Evolutionary conservation across 2,329 filamentous ascomycete genomes (phyloP), one percentile per base, ranked within the genome.

Genomic region (Penicillium sp.): DNA sequence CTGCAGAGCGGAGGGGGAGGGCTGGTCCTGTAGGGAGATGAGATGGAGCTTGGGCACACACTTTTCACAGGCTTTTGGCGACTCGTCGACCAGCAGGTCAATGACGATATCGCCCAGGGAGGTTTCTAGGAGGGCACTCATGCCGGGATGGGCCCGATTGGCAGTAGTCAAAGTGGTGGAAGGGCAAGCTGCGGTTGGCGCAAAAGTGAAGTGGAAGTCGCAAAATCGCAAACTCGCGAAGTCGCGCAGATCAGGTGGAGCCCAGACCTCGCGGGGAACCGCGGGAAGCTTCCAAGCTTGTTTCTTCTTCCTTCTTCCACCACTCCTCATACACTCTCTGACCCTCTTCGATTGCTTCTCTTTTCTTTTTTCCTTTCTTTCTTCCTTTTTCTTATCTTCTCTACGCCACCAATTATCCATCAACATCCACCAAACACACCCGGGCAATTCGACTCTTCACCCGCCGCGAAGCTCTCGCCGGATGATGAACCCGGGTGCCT

Each of bases 81-180:
- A 90, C 68, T 93, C 89, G 62, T 96, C 90, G 45, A 94, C 86
- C 55, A 96, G 79, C 20, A 99, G 82, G 71, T 99, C 93, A 65
- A 97, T 91, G 59, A 96, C 93, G 67, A 99, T 89, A 73, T 99
- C 94, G 67, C 93, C 93, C 1, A 87, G 84, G 52, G 89, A 96
- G 27, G 94, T 97, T 76, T 99, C 93, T 44, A 99, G 81, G 24
- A 97, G 82, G 49, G 96, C 93, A 57, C 91, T 96, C 93, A 97
- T 97, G 51, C 40, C 36, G 51, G 41, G 32, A 46, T 7, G 48
- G 57, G 30, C 23, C 9, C 23, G 24, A 46, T 46, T 46, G 30
- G 30, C 6, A 17, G 26, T 8, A n/a, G 20, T 15, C 10, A 34
- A 15, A 15, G 24, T 44, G 37, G 29, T 61, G 52, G n/a, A n/a